Evolutionary conservation across 2,329 filamentous ascomycete genomes (phyloP).

Genomic region (Scopulariopsis brevicaulis): DNA sequence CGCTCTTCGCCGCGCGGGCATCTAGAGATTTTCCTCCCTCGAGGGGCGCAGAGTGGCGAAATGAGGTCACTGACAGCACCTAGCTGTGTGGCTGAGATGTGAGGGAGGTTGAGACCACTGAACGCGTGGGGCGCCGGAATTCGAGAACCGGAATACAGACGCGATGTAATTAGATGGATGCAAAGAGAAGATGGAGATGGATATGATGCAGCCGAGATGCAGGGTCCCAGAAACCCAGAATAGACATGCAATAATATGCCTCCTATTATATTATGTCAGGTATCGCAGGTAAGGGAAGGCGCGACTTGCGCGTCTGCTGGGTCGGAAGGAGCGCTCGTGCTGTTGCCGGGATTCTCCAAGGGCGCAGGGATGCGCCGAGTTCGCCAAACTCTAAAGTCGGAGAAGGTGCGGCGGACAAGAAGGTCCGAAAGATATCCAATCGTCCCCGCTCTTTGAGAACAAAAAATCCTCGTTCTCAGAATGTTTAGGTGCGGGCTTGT

Average conservation of each 20-base stretch:
- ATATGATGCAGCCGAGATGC: neutral
- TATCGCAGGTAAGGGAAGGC: neutral
- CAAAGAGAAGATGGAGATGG: neutral
- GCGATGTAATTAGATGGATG: neutral
- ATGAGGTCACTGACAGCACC: neutral
- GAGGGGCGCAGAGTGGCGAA: neutral
- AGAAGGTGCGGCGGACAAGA: too few relatives aligned
- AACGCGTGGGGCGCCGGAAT: neutral
- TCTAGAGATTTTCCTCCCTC: neutral
- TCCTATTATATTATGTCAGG: neutral
- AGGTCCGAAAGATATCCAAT: too few relatives aligned
- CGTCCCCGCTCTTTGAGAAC: too few relatives aligned
- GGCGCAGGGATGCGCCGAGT: too few relatives aligned
- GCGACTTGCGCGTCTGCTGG: neutral
- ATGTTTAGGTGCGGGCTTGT: too few relatives aligned
- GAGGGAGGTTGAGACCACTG: neutral
- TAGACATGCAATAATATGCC: neutral
- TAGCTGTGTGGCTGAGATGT: neutral
- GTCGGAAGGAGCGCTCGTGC: neutral
- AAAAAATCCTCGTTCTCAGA: too few relatives aligned
- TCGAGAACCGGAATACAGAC: neutral
- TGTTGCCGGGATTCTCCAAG: neutral
- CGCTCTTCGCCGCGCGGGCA: neutral
- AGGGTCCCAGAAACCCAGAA: neutral
- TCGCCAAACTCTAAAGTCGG: too few relatives aligned